A percentile compares a stretch with the other conserved stretches of the same genome.
These are phyloP conservation scores for Ottelia alismoides DNA, from an alignment of 106 monocot genomes.

Conservation along the genomic window DNA sequence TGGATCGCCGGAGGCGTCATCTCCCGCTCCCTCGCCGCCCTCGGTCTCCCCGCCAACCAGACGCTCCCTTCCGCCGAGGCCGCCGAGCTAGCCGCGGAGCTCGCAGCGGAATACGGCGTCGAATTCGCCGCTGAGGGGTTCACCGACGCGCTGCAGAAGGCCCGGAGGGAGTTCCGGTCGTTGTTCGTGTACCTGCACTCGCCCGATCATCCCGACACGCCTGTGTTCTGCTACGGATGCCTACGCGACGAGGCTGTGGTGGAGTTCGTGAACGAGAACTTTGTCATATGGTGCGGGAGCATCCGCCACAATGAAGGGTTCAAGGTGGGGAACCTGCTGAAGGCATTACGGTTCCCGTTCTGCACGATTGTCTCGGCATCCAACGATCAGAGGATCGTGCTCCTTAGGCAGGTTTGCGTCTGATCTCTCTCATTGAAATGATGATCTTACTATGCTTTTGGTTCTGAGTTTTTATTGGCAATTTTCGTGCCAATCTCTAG, in stretches of 20 bases:
- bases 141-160: slow-evolving; percentile 58
- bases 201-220: slow-evolving; percentile 74
- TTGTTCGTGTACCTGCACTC: slow-evolving; percentile 87
- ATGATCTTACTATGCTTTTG: too few relatives aligned
- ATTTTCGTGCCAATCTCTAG: too few relatives aligned
- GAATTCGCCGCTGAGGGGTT: slow-evolving; percentile 52
- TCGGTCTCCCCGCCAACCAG: slow-evolving; percentile 22
- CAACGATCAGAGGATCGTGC: slow-evolving; percentile 44
- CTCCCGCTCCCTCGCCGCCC: slow-evolving; percentile 45
- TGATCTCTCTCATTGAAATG: too few relatives aligned
- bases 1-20: slow-evolving; percentile 62
- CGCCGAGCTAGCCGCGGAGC: slow-evolving; percentile 32
- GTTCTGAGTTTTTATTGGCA: too few relatives aligned
- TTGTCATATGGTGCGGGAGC: slow-evolving; percentile 77
- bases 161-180: slow-evolving; percentile 60
- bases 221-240: slow-evolving; percentile 45
- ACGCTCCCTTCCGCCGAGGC: slow-evolving; percentile 45
- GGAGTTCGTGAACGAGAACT: slow-evolving; percentile 70
- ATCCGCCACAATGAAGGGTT: slow-evolving; percentile 69
- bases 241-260: slow-evolving; percentile 49
- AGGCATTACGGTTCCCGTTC: slow-evolving; percentile 67
- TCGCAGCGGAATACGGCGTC: slow-evolving; percentile 36
- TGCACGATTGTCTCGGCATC: slow-evolving; percentile 69
- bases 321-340: slow-evolving; percentile 86
- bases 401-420: slow-evolving; percentile 67